Percentiles rank a stretch among this genome's conserved stretches.
phyloP scores from a whole-genome alignment of 2,329 filamentous ascomycete genomes.

The Corinectria fuckeliana region DNA sequence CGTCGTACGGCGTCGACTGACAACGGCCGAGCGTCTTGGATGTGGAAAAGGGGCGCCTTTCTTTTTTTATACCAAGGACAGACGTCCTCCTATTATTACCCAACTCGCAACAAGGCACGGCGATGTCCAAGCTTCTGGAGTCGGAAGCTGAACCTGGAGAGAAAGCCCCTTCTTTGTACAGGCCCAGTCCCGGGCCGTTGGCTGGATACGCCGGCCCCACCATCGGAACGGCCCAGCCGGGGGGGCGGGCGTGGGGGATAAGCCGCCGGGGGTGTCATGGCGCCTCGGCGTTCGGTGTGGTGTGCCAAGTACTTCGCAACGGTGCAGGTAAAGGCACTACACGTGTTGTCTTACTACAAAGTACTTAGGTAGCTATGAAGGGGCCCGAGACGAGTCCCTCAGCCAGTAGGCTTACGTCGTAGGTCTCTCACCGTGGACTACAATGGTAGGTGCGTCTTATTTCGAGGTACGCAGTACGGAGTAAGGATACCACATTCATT shows the following conservation, averaged over 20 bases:
- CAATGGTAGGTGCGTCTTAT: too few species aligned
- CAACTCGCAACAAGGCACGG: slow-evolving; percentile 1
- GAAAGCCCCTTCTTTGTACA: not conserved
- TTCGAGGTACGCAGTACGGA: too few species aligned
- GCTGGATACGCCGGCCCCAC: not conserved
- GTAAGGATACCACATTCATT: too few species aligned
- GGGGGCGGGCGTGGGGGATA: not conserved
- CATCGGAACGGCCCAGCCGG: slow-evolving; percentile 8
- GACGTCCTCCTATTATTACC: slow-evolving; percentile 10
- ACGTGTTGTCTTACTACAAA: too few species aligned
- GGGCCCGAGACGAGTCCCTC: too few species aligned
- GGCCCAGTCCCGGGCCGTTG: slow-evolving; percentile 6
- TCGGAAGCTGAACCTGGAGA: slow-evolving; percentile 7
- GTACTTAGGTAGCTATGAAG: not conserved
- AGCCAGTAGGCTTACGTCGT: too few species aligned
- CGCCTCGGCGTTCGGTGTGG: not conserved
- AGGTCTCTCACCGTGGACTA: too few species aligned
- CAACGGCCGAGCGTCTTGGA: not conserved
- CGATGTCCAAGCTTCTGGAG: slow-evolving; percentile 9
- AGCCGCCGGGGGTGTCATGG: not conserved
- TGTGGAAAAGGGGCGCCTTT: not conserved
- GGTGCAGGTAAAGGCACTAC: not conserved
- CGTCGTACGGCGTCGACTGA: slow-evolving; percentile 11
- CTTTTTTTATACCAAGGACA: not conserved
- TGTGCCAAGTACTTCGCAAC: not conserved